phyloP scores from a whole-genome alignment of 164 flowering plant species.

The Dillenia turbinata region DNA sequence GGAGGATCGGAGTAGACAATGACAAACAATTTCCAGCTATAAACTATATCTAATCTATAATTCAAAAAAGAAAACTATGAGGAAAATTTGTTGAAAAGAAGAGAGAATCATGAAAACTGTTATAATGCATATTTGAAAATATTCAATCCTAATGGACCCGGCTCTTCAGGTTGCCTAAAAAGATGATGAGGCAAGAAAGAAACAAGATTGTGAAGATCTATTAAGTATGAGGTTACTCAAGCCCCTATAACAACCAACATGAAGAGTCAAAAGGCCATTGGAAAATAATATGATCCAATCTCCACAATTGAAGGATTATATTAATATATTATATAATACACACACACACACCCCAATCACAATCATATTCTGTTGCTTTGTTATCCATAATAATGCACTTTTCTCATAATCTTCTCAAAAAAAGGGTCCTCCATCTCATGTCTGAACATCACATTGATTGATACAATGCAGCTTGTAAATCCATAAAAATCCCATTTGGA shows the following conservation, averaged over 20 bases:
- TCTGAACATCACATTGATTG: conserved; percentile 17
- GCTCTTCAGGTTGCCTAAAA: not conserved
- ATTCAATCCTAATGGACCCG: too few relatives aligned
- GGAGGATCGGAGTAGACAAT: too few relatives aligned
- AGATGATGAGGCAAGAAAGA: not conserved
- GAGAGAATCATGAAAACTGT: not conserved
- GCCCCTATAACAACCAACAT: too few relatives aligned
- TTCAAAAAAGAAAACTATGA: too few relatives aligned
- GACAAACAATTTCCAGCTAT: conserved; percentile 9
- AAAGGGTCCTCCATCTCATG: not conserved
- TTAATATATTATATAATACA: too few relatives aligned
- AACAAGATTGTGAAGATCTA: not conserved
- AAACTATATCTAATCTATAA: not conserved
- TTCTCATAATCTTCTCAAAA: not conserved
- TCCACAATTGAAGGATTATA: too few relatives aligned
- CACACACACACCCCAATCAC: too few relatives aligned
- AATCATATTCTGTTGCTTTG: too few relatives aligned
- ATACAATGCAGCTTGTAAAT: conserved; percentile 16
- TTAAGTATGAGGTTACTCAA: too few relatives aligned
- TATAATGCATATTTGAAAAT: not conserved
- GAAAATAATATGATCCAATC: too few relatives aligned
- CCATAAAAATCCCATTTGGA: not conserved
- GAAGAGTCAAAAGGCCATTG: too few relatives aligned
- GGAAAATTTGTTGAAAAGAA: not conserved
- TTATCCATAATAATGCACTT: too few relatives aligned